Evolutionary conservation across 2,329 filamentous ascomycete species (phyloP).

Genomic region (Cladosporium sp.): DNA sequence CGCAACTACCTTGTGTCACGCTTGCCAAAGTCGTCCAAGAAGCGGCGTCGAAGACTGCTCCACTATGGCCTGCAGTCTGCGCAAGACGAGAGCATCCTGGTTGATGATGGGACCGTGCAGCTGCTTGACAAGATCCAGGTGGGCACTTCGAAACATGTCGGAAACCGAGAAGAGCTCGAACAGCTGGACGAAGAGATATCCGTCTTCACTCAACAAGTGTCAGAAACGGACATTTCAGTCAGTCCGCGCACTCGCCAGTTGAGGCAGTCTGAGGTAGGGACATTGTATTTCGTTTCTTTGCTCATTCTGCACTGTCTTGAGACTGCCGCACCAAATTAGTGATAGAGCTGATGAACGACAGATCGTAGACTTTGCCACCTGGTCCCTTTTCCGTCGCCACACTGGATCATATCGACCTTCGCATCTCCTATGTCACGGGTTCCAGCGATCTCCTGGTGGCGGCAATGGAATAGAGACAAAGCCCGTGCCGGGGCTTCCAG

Average conservation of each 20-base stretch:
- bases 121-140: slow-evolving; percentile 73
- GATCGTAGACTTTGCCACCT: slow-evolving; percentile 61
- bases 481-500: slow-evolving; percentile 59
- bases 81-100: background rate
- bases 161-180: slow-evolving; percentile 45
- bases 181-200: slow-evolving; percentile 52
- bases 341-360: slow-evolving; percentile 33
- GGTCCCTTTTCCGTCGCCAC: slow-evolving; percentile 69
- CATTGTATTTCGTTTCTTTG: slow-evolving; percentile 6
- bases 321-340: slow-evolving; percentile 14
- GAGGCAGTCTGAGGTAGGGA: slow-evolving; percentile 48
- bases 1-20: slow-evolving; percentile 34
- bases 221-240: slow-evolving; percentile 31
- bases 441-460: slow-evolving; percentile 54
- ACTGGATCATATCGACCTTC: slow-evolving; percentile 56
- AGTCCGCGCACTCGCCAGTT: slow-evolving; percentile 32
- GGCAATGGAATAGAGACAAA: slow-evolving; percentile 37
- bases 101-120: slow-evolving; percentile 46
- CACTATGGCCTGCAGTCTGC: slow-evolving; percentile 27
- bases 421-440: slow-evolving; percentile 85
- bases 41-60: slow-evolving; percentile 29
- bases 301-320: slow-evolving; percentile 43
- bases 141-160: slow-evolving; percentile 52
- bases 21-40: slow-evolving; percentile 27
- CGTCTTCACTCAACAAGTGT: slow-evolving; percentile 49